Percentiles rank a stretch among this genome's conserved stretches.
Evolutionary conservation across 768 basidiomycete species (phyloP).

Genomic region (Tulasnella sp.): DNA sequence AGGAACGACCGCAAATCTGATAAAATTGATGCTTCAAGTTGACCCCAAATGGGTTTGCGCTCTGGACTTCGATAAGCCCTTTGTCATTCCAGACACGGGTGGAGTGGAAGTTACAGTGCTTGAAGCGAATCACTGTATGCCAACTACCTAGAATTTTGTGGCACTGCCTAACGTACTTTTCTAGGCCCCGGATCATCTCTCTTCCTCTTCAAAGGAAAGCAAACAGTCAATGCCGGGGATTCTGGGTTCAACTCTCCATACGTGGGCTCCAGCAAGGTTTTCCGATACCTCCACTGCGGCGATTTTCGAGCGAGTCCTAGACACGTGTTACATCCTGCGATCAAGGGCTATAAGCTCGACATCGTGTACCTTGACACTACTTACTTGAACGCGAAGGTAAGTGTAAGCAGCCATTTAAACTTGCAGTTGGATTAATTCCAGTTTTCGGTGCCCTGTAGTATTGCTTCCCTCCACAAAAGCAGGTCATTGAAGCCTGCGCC

Average conservation of each 20-base stretch:
- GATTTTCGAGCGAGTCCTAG: constrained; percentile 86
- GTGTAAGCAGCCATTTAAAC: constrained; percentile 22
- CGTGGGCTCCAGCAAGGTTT: constrained; percentile 60
- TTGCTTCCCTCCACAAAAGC: constrained; percentile 90
- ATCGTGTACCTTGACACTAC: constrained; percentile 94
- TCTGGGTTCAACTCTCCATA: constrained; percentile 61
- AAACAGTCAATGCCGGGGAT: constrained; percentile 85
- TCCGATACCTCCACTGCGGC: constrained; percentile 92
- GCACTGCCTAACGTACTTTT: not conserved
- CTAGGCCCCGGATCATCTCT: constrained; percentile 80
- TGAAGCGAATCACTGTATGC: constrained; percentile 90
- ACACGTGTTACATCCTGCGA: constrained; percentile 75
- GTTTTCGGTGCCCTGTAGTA: constrained; percentile 44
- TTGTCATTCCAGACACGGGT: constrained; percentile 66
- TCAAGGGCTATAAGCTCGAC: constrained; percentile 75
- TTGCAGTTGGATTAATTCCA: not conserved
- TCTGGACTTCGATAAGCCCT: constrained; percentile 70
- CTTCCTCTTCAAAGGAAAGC: constrained; percentile 87
- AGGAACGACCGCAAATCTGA: constrained; percentile 68
- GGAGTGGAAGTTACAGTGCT: constrained; percentile 88
- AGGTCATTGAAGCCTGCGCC: constrained; percentile 88
- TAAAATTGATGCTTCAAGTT: constrained; percentile 84
- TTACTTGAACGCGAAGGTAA: constrained; percentile 77
- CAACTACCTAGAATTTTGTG: not conserved
- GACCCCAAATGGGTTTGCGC: constrained; percentile 84